Conservation (phyloP, 768 basidiomycete genomes). For the Boletales sp. region DNA sequence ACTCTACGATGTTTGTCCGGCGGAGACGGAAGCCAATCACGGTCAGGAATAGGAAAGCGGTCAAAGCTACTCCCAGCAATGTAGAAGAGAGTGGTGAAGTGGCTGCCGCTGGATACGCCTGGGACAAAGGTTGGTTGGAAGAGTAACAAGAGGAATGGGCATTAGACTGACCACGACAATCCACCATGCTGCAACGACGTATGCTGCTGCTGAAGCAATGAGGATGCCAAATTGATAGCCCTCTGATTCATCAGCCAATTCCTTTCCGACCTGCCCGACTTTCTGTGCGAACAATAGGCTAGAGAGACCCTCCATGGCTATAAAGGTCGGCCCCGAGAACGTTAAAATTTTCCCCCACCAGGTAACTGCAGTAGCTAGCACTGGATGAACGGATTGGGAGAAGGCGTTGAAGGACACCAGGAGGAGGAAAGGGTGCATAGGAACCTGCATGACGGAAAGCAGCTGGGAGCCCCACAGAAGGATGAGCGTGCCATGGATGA, state of each 20-base stretch:
- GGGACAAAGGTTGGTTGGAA: constrained; percentile 11
- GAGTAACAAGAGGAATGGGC: neutral
- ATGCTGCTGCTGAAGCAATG: constrained; percentile 72
- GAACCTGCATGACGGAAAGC: constrained; percentile 76
- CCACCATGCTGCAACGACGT: constrained; percentile 84
- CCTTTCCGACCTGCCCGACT: constrained; percentile 73
- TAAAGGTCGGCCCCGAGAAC: constrained; percentile 73
- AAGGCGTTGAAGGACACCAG: constrained; percentile 86
- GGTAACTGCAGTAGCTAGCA: constrained; percentile 51
- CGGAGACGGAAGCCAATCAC: constrained; percentile 87
- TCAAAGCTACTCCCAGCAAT: constrained; percentile 81
- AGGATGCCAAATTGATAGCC: constrained; percentile 73
- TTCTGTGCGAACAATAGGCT: constrained; percentile 81
- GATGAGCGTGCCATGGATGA: constrained; percentile 78
- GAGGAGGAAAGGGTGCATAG: constrained; percentile 82
- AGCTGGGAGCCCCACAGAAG: constrained; percentile 68
- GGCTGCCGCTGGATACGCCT: constrained; percentile 83
- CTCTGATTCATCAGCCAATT: constrained; percentile 69
- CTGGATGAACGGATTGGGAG: constrained; percentile 58
- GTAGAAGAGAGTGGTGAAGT: constrained; percentile 86
- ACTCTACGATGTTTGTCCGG: constrained; percentile 91
- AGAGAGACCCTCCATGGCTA: constrained; percentile 80
- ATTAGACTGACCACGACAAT: constrained; percentile 64
- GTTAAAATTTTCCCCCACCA: constrained; percentile 74
- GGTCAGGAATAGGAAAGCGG: constrained; percentile 86